Percentiles rank a stretch among this genome's conserved stretches.
Conservation (phyloP, 106 monocot species). For the Dioscorea alata region DNA sequence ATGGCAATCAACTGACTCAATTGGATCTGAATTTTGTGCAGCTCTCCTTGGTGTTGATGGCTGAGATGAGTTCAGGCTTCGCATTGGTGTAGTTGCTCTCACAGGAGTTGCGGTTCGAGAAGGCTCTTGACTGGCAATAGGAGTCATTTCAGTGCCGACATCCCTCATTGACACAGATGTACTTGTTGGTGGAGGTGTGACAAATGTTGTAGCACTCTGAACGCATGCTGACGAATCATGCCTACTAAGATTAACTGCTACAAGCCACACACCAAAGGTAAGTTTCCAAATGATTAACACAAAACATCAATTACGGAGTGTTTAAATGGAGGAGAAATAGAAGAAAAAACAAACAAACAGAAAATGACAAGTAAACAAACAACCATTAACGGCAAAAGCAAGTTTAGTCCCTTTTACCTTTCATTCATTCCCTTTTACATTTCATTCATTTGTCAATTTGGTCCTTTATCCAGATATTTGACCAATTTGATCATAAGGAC, state of each 20-base stretch:
- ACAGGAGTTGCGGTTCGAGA: conserved; percentile 80
- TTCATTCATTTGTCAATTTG: too few species aligned
- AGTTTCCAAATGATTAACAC: not conserved
- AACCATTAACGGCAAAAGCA: too few species aligned
- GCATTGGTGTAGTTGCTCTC: conserved; percentile 39
- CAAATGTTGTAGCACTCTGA: conserved; percentile 21
- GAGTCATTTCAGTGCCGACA: conserved; percentile 97
- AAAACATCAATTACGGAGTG: too few species aligned
- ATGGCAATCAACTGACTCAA: conserved; percentile 16
- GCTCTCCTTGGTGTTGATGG: conserved; percentile 37
- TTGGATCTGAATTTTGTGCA: conserved; percentile 19
- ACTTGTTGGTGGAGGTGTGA: conserved; percentile 38
- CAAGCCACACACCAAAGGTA: not conserved
- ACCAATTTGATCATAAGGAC: too few species aligned
- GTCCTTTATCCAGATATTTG: too few species aligned
- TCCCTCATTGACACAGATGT: conserved; percentile 87
- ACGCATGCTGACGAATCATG: conserved; percentile 34
- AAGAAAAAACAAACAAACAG: not conserved
- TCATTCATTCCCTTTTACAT: too few species aligned
- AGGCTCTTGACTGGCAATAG: conserved; percentile 84
- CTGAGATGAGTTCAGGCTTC: conserved; percentile 55
- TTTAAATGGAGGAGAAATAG: too few species aligned
- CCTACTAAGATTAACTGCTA: conserved; percentile 42
- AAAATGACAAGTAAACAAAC: too few species aligned
- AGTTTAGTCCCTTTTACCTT: too few species aligned